Percentiles rank a stretch among this genome's conserved stretches.
These are phyloP conservation scores for Camellia oleifera DNA, from an alignment of 179 eudicot genomes.

Conservation along the genomic window DNA sequence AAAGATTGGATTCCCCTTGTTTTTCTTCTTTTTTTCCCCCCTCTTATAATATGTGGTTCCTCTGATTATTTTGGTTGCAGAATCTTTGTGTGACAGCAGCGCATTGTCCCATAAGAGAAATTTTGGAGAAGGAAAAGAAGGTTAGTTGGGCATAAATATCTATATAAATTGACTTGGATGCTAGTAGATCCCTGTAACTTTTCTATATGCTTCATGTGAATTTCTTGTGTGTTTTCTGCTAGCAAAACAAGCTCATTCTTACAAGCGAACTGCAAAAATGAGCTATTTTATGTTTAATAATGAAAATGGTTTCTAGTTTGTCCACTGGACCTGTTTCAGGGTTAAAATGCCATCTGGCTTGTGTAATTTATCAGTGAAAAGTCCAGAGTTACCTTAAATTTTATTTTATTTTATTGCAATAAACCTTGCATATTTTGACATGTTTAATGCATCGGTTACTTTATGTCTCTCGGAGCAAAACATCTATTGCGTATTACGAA, in stretches of 20 bases:
- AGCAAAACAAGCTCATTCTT: neutral
- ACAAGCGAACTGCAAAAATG: no score
- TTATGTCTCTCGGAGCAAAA: neutral
- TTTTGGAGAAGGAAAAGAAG: conserved; percentile 85
- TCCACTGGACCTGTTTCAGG: no score
- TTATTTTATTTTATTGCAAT: neutral
- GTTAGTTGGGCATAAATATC: conserved; percentile 25
- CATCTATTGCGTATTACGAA: neutral
- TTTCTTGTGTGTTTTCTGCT: neutral
- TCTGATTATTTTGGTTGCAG: conserved; percentile 41
- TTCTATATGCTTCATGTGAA: neutral
- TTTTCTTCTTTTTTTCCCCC: neutral
- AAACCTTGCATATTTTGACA: neutral
- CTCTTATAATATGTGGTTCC: neutral
- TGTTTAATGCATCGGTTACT: conserved; percentile 2
- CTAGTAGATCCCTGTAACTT: neutral
- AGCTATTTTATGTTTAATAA: no score
- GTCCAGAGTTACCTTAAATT: no score
- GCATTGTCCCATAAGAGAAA: conserved; percentile 92
- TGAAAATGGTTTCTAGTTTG: no score
- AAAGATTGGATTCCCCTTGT: neutral
- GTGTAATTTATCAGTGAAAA: no score
- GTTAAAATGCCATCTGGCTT: no score
- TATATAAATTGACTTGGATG: neutral
- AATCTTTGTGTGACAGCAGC: conserved; percentile 95